Evolutionary conservation across 2,329 filamentous ascomycete species (phyloP).

Genomic region (Trichoderma guizhouense): DNA sequence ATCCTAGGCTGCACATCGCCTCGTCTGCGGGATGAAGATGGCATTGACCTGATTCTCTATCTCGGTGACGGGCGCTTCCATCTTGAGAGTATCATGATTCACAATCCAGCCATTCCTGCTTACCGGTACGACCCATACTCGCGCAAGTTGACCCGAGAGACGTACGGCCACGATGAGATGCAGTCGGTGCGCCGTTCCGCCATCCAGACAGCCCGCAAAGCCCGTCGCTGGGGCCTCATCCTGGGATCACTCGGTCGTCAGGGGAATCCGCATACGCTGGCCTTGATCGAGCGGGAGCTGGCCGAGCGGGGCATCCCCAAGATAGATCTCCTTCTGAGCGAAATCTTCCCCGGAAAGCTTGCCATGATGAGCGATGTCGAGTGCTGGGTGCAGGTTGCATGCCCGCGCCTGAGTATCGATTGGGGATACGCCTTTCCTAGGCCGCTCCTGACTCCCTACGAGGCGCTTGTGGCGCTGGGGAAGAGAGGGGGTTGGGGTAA

Average conservation of each 20-base stretch:
- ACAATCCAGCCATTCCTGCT: conserved; percentile 85
- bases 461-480: conserved; percentile 86
- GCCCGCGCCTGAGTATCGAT: conserved; percentile 93
- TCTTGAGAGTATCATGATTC: conserved; percentile 98
- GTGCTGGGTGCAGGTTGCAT: conserved; percentile 98
- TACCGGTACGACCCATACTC: conserved; percentile 98
- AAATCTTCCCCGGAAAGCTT: conserved; percentile 95
- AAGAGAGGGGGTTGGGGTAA: conserved; percentile 70
- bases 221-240: conserved; percentile 91
- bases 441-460: conserved; percentile 88
- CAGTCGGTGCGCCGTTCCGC: conserved; percentile 74
- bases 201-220: conserved; percentile 69
- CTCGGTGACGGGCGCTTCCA: conserved; percentile 93
- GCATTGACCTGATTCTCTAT: conserved; percentile 77
- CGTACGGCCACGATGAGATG: conserved; percentile 89
- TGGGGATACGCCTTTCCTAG: conserved; percentile 96
- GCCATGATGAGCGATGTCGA: conserved; percentile 92
- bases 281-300: conserved; percentile 76
- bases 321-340: conserved; percentile 81
- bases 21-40: conserved; percentile 54
- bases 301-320: conserved; percentile 70
- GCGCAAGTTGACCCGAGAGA: conserved; percentile 83
- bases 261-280: conserved; percentile 91
- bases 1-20: conserved; percentile 97
- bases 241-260: conserved; percentile 88